Evolutionary conservation across 2,329 filamentous ascomycete genomes (phyloP), one percentile per base, ranked within the genome.

Genomic region (Hirsutella minnesotensis): DNA sequence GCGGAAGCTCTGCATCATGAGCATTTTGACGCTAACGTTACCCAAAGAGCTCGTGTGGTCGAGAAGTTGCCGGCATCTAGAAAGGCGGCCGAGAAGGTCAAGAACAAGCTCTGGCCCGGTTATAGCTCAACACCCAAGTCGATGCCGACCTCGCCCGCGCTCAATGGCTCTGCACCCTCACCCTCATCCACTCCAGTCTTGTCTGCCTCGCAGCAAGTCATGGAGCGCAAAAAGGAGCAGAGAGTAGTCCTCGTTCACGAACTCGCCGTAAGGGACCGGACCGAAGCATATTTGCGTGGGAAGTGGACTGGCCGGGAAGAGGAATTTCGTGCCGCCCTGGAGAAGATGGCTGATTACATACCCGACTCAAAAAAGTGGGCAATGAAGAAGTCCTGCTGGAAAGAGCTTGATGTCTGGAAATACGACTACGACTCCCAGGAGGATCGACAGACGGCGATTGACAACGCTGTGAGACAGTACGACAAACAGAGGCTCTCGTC

Each of bases 341-440:
- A 72, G 39, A 82, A 81, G 59, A 74, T 78, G 19, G 77, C 74
- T 24, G 70, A 74, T 44, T 67, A 68, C 42, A 66, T 72, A 44
- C 48, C 64, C 4, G 57, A 63, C 3, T 61, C 61, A 4, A 67
- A 73, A 46, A 76, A 68, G 49, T 82, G 73, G 68, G 59, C 64
- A 29, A 59, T 81, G 50, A 69, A 71, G 47, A 77, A 74, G 59
- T 61, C 66, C 20, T 75, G 69, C 47, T 82, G 72, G 70, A 79
- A 72, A 57, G 78, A 82, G 49, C 66, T 82, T 13, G 77, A 82
- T 49, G 73, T 80, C 19, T 82, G 73, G 69, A 72, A 68, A 44
- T 79, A 79, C 55, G 62, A 72, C 22, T 82, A 81, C 53, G 63
- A 65, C 37, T 65, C 57, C 31, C 59, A 68, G 16, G 68, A 72